A percentile compares a stretch with the other conserved stretches of the same genome.
Evolutionary conservation across 148 eudicot genomes (phyloP).

Genomic region (Hydrangea macrophylla): DNA sequence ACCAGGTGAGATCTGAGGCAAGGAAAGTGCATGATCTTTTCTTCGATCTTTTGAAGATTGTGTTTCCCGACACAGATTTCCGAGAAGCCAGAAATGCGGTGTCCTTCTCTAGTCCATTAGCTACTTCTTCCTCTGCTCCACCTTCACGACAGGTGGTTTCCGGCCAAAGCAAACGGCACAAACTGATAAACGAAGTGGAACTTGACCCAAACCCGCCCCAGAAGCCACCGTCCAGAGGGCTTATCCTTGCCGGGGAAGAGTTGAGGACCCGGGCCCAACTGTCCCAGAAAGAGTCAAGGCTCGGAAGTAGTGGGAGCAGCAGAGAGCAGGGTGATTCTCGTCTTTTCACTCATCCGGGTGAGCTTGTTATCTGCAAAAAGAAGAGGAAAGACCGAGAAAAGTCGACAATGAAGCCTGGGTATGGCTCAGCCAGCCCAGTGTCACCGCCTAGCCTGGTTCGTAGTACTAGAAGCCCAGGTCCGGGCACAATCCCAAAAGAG

Average conservation of each 20-base stretch:
- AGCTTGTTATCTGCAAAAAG: constrained; percentile 86
- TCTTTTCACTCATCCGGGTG: constrained; percentile 79
- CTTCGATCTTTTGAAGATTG: constrained; percentile 67
- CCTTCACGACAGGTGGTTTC: constrained; percentile 41
- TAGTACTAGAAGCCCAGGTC: constrained; percentile 58
- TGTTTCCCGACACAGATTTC: constrained; percentile 74
- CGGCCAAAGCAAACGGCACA: constrained; percentile 59
- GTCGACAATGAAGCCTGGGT: constrained; percentile 42
- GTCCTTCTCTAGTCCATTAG: constrained; percentile 50
- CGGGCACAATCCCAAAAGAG: constrained; percentile 36
- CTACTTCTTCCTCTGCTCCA: constrained; percentile 42
- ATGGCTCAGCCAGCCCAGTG: constrained; percentile 60
- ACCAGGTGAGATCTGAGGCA: constrained; percentile 87
- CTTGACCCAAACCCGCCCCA: constrained; percentile 46
- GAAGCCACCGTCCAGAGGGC: constrained; percentile 42
- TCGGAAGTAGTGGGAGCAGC: constrained; percentile 38
- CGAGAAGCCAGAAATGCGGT: constrained; percentile 67
- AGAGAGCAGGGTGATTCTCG: constrained; percentile 41
- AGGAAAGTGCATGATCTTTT: constrained; percentile 88
- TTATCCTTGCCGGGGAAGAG: constrained; percentile 38
- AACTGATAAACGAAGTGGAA: constrained; percentile 54
- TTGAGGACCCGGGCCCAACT: constrained; percentile 32
- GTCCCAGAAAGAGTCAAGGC: constrained; percentile 56
- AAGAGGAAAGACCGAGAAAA: constrained; percentile 92
- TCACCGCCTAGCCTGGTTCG: constrained; percentile 74